Evolutionary conservation across 352 stramenopile genomes (phyloP).

Genomic region (Phytophthora ramorum): DNA sequence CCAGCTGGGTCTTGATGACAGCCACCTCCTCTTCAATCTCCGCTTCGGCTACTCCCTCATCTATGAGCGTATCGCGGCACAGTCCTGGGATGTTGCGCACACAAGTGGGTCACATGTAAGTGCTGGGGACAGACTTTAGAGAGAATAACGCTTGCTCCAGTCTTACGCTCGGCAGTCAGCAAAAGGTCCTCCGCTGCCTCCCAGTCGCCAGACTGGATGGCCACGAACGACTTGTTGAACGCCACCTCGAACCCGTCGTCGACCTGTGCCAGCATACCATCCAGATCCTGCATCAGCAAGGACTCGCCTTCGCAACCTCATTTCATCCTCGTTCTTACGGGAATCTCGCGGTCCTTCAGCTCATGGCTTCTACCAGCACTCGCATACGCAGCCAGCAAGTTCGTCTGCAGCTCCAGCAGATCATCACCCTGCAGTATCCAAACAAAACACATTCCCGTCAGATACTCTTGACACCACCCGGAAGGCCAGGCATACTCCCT

Average conservation of each 20-base stretch:
- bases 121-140: background rate
- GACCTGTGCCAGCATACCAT: constrained; percentile 41
- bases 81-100: constrained; percentile 45
- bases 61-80: constrained; percentile 65
- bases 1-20: constrained; percentile 74
- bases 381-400: constrained; percentile 77
- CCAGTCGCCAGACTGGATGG: constrained; percentile 71
- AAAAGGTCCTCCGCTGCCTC: constrained; percentile 52
- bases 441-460: background rate
- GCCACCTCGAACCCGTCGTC: constrained; percentile 83
- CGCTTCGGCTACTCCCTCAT: constrained; percentile 55
- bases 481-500: background rate
- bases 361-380: constrained; percentile 64
- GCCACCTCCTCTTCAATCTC: constrained; percentile 81
- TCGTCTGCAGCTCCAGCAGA: constrained; percentile 79
- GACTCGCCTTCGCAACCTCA: background rate
- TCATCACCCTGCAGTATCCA: constrained; percentile 54
- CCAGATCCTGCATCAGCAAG: background rate
- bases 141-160: background rate
- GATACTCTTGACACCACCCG: background rate
- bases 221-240: constrained; percentile 89
- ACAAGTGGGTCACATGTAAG: background rate
- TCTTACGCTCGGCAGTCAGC: constrained; percentile 67
- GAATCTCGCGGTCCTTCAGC: constrained; percentile 56
- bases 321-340: constrained; percentile 35